Evolutionary conservation across 164 flowering plant species (phyloP).

Genomic region (Vitis rotundifolia): DNA sequence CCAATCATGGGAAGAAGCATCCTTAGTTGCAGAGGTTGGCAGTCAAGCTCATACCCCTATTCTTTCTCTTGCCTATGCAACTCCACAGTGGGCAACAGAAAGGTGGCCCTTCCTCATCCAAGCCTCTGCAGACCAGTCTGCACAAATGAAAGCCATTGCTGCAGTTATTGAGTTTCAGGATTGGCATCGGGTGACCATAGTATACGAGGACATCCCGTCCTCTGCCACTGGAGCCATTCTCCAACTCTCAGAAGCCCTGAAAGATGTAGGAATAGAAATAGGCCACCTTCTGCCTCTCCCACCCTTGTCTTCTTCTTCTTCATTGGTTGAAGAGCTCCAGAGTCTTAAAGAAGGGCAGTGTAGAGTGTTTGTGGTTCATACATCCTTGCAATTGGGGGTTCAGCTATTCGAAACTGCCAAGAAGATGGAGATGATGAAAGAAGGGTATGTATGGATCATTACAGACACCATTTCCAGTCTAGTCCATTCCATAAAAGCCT

Average conservation of each 20-base stretch:
- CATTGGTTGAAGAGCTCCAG: conserved; percentile 11
- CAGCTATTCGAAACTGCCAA: conserved; percentile 22
- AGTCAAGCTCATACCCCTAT: conserved; percentile 17
- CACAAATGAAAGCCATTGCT: conserved; percentile 24
- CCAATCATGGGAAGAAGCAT: conserved; percentile 16
- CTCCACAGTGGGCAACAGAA: conserved; percentile 15
- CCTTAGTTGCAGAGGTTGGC: conserved; percentile 17
- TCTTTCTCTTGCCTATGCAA: conserved; percentile 18
- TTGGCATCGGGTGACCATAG: conserved; percentile 22
- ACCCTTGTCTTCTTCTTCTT: conserved; percentile 3
- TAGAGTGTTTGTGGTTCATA: conserved; percentile 32
- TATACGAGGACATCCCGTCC: conserved; percentile 23
- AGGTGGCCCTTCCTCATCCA: conserved; percentile 21
- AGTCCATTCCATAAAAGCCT: conserved; percentile 13
- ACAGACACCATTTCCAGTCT: conserved; percentile 9
- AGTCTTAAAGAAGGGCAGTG: conserved; percentile 15
- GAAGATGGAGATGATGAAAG: conserved; percentile 29
- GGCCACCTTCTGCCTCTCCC: conserved; percentile 16
- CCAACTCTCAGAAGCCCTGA: conserved; percentile 12
- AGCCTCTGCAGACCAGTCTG: conserved; percentile 3
- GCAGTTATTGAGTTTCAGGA: conserved; percentile 20
- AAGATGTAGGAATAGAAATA: conserved; percentile 15
- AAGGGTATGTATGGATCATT: conserved; percentile 28
- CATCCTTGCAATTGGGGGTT: conserved; percentile 7
- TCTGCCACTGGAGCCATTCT: conserved; percentile 1